Evolutionary conservation across 179 eudicot genomes (phyloP), one percentile per base, ranked within the genome.

Genomic region (Pouteria campechiana): DNA sequence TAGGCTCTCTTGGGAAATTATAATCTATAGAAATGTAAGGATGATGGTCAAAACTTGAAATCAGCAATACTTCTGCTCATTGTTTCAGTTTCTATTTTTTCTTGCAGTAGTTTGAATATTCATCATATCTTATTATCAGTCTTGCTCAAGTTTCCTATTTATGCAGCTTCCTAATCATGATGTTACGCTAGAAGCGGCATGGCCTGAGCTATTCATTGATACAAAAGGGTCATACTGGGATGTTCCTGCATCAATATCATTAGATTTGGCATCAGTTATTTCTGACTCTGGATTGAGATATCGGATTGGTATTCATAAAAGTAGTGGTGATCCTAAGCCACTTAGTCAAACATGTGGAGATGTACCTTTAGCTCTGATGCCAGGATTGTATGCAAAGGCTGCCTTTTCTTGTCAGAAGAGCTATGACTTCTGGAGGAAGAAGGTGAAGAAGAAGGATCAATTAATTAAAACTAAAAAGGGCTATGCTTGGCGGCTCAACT

Each of bases 161-260:
- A 17, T 60, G 48, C 77, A 87, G 94, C 83, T 87, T 46, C 83
- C 86, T 29, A 33, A 58, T 45, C 93, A 87, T 50, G 90, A 82
- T 69, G 34, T 87, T 41, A 64, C 77, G 27, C 37, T 83, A 41
- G 85, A 83, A 50, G 96, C 94, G 34, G 86, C 90, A 49, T 87
- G 83, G 90, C 96, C 96, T 32, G 90, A 79, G 37, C 55, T 87
- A 23, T 82, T 62, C 62, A 43, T 79, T 33, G 96, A 87, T 56
- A 60, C 46, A 37, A 61, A 76, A 50, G 94, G 94, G 25, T 76
- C 58, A 50, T 87, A 87, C 48, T 87, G 96, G 93, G 72, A 87
- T 17, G 89, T 87, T 44, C 90, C 94, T 5, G 81, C 74, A 53
- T 79, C 93, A 1, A 24, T 87, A 46, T 79, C 93, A 24, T 44